phyloP scores from a whole-genome alignment of 169 alveolate genomes.

The Plasmodium ovale region DNA sequence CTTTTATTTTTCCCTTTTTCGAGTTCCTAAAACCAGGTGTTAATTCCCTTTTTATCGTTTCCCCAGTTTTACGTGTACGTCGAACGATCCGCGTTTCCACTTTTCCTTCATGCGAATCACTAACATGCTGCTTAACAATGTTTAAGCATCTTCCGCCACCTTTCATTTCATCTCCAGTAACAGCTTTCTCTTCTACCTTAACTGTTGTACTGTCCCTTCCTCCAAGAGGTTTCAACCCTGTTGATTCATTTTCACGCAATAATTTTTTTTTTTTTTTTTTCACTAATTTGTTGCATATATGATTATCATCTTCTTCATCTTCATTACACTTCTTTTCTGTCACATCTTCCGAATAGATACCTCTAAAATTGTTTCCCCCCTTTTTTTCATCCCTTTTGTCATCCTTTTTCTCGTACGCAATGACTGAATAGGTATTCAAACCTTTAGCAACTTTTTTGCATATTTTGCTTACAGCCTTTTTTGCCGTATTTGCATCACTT shows the following conservation, averaged over 20 bases:
- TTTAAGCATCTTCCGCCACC: no score
- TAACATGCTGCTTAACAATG: no score
- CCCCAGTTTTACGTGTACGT: no score
- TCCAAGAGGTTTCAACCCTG: background rate
- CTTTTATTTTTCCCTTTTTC: no score
- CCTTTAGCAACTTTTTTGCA: background rate
- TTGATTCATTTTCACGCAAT: background rate
- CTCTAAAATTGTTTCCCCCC: no score
- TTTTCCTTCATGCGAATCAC: no score
- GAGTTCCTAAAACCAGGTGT: no score
- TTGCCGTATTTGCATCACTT: background rate
- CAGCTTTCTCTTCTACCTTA: background rate
- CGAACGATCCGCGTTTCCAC: no score
- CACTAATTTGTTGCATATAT: background rate
- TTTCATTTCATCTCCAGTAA: no score
- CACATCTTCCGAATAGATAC: background rate
- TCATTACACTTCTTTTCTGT: background rate
- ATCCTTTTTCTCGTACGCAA: background rate
- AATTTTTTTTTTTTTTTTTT: slow-evolving; percentile 16
- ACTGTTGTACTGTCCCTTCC: background rate
- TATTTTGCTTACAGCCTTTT: background rate
- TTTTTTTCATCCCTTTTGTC: background rate
- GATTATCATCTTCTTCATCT: background rate
- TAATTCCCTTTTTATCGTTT: no score
- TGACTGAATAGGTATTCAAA: background rate